Evolutionary conservation across 352 stramenopile species (phyloP).

Genomic region (Blastocystis hominis): DNA sequence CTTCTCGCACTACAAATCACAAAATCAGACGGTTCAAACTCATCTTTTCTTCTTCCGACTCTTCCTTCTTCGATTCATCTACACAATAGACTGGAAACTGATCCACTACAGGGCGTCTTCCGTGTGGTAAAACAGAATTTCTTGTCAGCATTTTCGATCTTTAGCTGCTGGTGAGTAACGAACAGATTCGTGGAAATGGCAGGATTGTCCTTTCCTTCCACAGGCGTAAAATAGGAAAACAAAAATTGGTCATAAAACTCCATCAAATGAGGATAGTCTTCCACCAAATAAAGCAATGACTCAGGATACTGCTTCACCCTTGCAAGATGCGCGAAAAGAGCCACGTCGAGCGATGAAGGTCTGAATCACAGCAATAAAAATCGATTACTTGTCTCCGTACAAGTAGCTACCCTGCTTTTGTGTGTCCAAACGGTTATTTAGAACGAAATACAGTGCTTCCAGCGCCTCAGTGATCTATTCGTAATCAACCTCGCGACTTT

Average conservation of each 20-base stretch:
- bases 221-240: neutral
- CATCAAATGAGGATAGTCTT: neutral
- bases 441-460: neutral
- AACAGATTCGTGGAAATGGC: neutral
- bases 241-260: neutral
- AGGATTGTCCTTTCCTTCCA: neutral
- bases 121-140: constrained; percentile 4
- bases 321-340: constrained; percentile 25
- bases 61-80: constrained; percentile 5
- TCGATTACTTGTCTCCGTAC: neutral
- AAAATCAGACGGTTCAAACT: neutral
- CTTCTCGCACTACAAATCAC: neutral
- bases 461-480: neutral
- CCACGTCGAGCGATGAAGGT: constrained; percentile 3
- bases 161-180: neutral
- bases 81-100: neutral
- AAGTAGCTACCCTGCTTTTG: constrained; percentile 1
- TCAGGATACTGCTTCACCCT: neutral
- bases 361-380: neutral
- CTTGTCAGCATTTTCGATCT: neutral
- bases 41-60: neutral
- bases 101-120: neutral
- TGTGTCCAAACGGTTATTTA: neutral
- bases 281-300: neutral
- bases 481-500: neutral